These are phyloP conservation scores for Neoboletus subvelutipes DNA, from an alignment of 768 basidiomycete genomes.

Conservation along the genomic window DNA sequence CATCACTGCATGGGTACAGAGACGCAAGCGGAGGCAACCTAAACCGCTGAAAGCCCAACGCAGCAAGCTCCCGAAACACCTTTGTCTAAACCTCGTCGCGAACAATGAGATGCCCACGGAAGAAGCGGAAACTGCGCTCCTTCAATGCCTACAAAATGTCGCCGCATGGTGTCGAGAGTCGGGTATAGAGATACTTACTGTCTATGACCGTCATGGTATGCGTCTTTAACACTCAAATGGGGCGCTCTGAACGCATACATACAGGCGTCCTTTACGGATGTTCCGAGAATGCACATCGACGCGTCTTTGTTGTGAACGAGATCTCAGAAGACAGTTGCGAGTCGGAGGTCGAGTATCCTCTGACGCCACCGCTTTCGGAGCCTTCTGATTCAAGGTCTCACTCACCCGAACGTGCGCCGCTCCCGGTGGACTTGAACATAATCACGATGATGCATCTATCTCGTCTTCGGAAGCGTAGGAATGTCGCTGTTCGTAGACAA, in stretches of 20 bases:
- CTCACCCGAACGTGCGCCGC: constrained; percentile 45
- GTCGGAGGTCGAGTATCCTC: constrained; percentile 65
- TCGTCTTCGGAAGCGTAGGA: constrained; percentile 22
- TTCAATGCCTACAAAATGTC: constrained; percentile 53
- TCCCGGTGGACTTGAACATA: constrained; percentile 13
- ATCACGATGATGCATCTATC: constrained; percentile 21
- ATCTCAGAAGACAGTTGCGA: constrained; percentile 38
- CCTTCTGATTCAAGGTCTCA: constrained; percentile 62
- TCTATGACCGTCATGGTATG: constrained; percentile 74
- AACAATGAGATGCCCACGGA: constrained; percentile 37
- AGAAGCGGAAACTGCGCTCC: constrained; percentile 41
- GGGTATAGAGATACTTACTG: constrained; percentile 63
- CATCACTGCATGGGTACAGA: constrained; percentile 41
- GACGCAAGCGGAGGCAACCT: constrained; percentile 39
- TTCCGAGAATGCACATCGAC: constrained; percentile 42
- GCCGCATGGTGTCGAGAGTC: constrained; percentile 61
- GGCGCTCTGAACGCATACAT: constrained; percentile 7
- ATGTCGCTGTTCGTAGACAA: constrained; percentile 26
- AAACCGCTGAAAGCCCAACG: constrained; percentile 51
- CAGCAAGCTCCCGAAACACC: constrained; percentile 59
- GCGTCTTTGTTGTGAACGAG: constrained; percentile 31
- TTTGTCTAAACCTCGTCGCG: constrained; percentile 63
- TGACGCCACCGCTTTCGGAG: constrained; percentile 78
- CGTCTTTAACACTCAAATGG: constrained; percentile 1
- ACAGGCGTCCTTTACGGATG: constrained; percentile 44